These are phyloP conservation scores for Oryza meyeriana DNA, from an alignment of 176 grass and related monocot genomes.

Conservation along the genomic window DNA sequence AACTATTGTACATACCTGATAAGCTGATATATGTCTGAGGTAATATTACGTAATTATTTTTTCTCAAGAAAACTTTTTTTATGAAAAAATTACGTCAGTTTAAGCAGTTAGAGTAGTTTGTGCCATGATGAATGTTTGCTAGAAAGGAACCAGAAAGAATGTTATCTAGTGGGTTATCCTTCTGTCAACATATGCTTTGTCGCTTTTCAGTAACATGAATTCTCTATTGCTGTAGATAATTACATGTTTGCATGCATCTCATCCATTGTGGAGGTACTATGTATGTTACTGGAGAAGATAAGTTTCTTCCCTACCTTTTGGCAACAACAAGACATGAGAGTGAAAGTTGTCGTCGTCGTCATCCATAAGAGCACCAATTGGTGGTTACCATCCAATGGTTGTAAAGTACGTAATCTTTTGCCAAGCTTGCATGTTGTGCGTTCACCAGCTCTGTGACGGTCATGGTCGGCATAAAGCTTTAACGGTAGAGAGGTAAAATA, in stretches of 20 bases:
- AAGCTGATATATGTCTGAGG: not conserved
- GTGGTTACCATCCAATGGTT: not conserved
- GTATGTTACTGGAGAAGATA: not conserved
- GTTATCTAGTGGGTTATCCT: not conserved
- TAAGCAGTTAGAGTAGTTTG: not conserved
- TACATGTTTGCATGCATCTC: not conserved
- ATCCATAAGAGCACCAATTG: not conserved
- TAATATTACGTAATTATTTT: too few species aligned
- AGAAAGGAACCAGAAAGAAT: not conserved
- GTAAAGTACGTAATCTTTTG: not conserved
- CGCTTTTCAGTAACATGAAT: not conserved
- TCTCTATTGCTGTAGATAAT: not conserved
- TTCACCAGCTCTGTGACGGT: not conserved
- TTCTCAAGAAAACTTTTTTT: not conserved
- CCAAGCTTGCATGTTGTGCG: not conserved
- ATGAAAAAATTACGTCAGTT: not conserved
- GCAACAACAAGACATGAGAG: not conserved
- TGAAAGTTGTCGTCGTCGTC: slow-evolving; percentile 15
- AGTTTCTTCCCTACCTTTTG: not conserved
- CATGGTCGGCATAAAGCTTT: slow-evolving; percentile 14
- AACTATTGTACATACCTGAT: not conserved
- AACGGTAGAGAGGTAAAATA: not conserved
- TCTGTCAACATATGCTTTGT: not conserved
- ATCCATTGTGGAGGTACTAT: not conserved
- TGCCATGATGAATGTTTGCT: not conserved